Evolutionary conservation across 192 early-diverging fungal genomes (phyloP).

Genomic region (Gonapodya prolifera): DNA sequence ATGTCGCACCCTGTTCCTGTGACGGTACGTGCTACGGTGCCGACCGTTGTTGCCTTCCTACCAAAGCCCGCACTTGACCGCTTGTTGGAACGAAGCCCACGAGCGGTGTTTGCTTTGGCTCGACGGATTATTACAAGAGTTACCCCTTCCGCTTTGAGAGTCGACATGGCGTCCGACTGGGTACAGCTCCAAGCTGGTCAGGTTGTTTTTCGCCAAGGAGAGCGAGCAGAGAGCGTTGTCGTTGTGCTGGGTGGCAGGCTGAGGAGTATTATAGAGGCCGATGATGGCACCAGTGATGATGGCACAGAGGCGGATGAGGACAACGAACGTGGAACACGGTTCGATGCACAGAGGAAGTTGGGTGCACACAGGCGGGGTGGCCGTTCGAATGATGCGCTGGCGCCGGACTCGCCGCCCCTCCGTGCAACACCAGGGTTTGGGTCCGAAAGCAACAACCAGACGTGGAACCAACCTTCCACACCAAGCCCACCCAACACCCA

Average conservation of each 20-base stretch:
- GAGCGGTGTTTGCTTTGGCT: constrained; percentile 70
- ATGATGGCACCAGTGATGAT: constrained; percentile 23
- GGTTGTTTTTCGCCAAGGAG: constrained; percentile 78
- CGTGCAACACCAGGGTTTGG: no score
- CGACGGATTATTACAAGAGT: constrained; percentile 70
- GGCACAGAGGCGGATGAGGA: constrained; percentile 12
- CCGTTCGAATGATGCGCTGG: constrained; percentile 1
- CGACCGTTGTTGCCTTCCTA: constrained; percentile 76
- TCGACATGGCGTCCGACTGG: constrained; percentile 68
- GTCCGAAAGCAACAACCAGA: no score
- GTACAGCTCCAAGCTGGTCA: constrained; percentile 86
- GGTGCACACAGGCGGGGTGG: background rate
- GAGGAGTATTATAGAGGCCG: constrained; percentile 53
- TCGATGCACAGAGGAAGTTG: background rate
- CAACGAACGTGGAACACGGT: background rate
- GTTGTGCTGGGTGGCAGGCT: constrained; percentile 89
- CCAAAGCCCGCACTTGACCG: constrained; percentile 71
- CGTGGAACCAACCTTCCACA: no score
- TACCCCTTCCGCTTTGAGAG: constrained; percentile 59
- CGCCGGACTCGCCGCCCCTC: background rate
- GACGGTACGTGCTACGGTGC: constrained; percentile 63
- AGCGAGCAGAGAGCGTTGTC: constrained; percentile 76
- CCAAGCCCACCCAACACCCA: no score
- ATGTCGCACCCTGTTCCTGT: constrained; percentile 85
- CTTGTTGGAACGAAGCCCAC: constrained; percentile 74